Conservation (phyloP, 495 filamentous ascomycete species). For the Lasiosphaeria miniovina region DNA sequence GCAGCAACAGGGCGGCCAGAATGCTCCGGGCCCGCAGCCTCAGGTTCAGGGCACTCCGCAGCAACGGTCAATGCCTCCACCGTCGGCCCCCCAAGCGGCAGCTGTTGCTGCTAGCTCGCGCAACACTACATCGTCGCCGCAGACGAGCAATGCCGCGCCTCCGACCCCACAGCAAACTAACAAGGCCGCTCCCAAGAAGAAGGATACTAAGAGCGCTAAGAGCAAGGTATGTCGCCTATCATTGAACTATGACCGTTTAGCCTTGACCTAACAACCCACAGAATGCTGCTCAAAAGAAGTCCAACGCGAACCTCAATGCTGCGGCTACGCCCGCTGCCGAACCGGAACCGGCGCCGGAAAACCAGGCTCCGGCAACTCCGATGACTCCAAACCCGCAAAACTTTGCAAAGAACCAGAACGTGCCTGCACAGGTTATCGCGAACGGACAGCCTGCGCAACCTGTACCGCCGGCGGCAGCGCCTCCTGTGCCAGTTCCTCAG, state of each 20-base stretch:
- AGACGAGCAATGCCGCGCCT: constrained; percentile 69
- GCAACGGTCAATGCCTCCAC: constrained; percentile 82
- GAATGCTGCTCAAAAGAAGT: constrained; percentile 68
- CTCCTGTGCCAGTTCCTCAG: constrained; percentile 45
- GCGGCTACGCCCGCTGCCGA: constrained; percentile 77
- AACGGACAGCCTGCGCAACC: constrained; percentile 46
- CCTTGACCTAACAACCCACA: constrained; percentile 41
- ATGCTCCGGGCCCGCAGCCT: constrained; percentile 55
- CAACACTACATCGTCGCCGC: constrained; percentile 76
- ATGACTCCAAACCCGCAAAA: constrained; percentile 78
- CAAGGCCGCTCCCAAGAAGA: constrained; percentile 85
- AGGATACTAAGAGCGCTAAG: constrained; percentile 64
- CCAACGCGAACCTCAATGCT: constrained; percentile 53
- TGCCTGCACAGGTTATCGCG: constrained; percentile 41
- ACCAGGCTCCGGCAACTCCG: constrained; percentile 78
- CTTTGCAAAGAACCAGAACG: constrained; percentile 56
- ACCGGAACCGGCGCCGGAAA: constrained; percentile 63
- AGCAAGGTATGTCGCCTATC: constrained; percentile 66
- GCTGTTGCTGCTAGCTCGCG: constrained; percentile 44
- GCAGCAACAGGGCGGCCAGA: constrained; percentile 57
- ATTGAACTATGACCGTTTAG: constrained; percentile 26
- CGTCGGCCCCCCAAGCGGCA: constrained; percentile 66
- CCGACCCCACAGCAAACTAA: constrained; percentile 78
- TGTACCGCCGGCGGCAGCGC: constrained; percentile 38
- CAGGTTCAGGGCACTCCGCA: constrained; percentile 70